Evolutionary conservation across 306 rosid genomes (phyloP), one percentile per base, ranked within the genome.

Genomic region (Corylus avellana): DNA sequence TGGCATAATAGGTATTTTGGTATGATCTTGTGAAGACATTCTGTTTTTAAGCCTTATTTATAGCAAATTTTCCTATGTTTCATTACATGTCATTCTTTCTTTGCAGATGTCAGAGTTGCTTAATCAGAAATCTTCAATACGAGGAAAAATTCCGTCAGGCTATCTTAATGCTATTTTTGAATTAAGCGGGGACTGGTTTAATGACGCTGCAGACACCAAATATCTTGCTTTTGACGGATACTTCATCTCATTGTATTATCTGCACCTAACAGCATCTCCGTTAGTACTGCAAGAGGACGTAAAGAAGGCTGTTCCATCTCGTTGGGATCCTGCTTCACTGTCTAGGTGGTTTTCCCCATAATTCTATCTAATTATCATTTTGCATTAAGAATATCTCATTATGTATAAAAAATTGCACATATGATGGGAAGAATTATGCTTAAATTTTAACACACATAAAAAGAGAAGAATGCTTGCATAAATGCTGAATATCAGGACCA

Each of bases 81-180:
- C 50, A 76, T 75, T 67, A 53, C 27, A 42, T 75, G 20, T 69
- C 56, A 68, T 80, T 78, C 29, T 84, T 81, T 82, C 71, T 46
- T 82, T 89, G 84, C 91, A 94, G 98, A 95, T 95, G 98, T 95
- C 98, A 53, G 97, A 92, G 90, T 56, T 87, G 77, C 92, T 95
- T 25, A 95, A 95, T 84, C 97, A 95, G 81, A 92, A 84, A 86
- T 87, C 91, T 70, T 89, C 92, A 8, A 67, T 92, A 47, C 97
- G 89, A 79, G 98, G 97, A 70, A 95, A 95, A 91, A 83, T 95
- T 70, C 98, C 98, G 72, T 95, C 98, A 47, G 98, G 98, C 70
- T 92, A 85, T 88, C 87, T 92, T 47, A 95, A 92, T 80, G 87
- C 98, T 68, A 88, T 92, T 66, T 95, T 95, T 77, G 92, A 78